Conservation (phyloP, 2,329 filamentous ascomycete species). For the Myotisia sp. region DNA sequence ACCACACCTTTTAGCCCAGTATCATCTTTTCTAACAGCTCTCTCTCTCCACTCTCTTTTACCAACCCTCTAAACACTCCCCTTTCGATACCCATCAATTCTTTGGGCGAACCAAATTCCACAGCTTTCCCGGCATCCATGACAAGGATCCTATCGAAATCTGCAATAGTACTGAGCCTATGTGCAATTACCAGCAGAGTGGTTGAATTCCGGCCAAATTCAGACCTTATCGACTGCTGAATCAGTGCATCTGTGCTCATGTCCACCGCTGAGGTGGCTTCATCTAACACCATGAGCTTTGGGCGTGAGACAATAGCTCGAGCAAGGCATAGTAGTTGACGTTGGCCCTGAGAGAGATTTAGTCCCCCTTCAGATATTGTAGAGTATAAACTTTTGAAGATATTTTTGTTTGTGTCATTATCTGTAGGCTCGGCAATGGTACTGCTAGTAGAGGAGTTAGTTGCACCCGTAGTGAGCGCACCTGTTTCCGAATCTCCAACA, state of each 20-base stretch:
- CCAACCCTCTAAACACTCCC: slow-evolving; percentile 46
- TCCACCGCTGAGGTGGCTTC: slow-evolving; percentile 69
- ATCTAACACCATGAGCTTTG: slow-evolving; percentile 66
- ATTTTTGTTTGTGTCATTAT: slow-evolving; percentile 34
- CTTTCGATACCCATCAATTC: slow-evolving; percentile 43
- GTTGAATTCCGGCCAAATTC: slow-evolving; percentile 49
- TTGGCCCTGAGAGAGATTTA: slow-evolving; percentile 63
- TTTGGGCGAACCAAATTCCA: slow-evolving; percentile 52
- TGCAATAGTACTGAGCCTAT: slow-evolving; percentile 60
- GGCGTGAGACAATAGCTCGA: slow-evolving; percentile 55
- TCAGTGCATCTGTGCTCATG: slow-evolving; percentile 59
- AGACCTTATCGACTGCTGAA: slow-evolving; percentile 58
- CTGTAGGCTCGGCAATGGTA: not conserved
- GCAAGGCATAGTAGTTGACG: slow-evolving; percentile 62
- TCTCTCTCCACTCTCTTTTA: slow-evolving; percentile 27
- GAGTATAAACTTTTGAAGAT: slow-evolving; percentile 50
- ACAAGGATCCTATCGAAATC: slow-evolving; percentile 65
- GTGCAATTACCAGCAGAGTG: slow-evolving; percentile 61
- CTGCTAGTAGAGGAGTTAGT: slow-evolving; percentile 12
- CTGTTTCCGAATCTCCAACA: slow-evolving; percentile 9
- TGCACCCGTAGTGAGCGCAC: slow-evolving; percentile 10
- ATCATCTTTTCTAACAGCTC: slow-evolving; percentile 20
- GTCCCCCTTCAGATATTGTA: slow-evolving; percentile 54
- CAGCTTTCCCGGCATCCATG: slow-evolving; percentile 50
- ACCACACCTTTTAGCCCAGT: slow-evolving; percentile 5